Evolutionary conservation across 768 basidiomycete genomes (phyloP), one percentile per base, ranked within the genome.

Genomic region (Pulveroboletus sp.): DNA sequence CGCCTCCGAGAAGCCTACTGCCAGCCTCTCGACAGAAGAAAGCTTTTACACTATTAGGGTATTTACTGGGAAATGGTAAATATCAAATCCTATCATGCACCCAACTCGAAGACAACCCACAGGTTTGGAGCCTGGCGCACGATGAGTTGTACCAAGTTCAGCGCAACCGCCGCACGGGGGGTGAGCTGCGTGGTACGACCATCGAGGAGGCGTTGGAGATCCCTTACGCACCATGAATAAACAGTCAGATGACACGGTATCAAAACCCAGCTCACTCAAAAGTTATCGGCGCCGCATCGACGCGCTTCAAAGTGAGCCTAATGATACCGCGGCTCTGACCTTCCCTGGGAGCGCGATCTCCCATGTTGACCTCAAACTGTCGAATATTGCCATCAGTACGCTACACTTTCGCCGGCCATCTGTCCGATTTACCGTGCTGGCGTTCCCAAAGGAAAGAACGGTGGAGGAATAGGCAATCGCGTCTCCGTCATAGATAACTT

Each of bases 91-190:
- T 1, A 37, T 43, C 34, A 17, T 11, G 43, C 13, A 17, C 19
- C 27, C 8, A n/a, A 21, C 21, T 33, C 14, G n/a, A 37, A 38
- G 39, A 46, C 13, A 21, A 66, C 72, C 24, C 45, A 76, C 79
- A 72, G 52, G 31, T 80, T 79, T 0, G 73, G 68, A 0, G 63
- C 70, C 44, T 80, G 78, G 0, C 77, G 71, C 2, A 81, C 50
- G 11, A 81, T 68, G 2, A 81, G 60, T 38, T 81, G 78, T 0
- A 81, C 46, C 1, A 81, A 55, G 32, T 76, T 81, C 0, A 71
- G 68, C 0, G 78, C 77, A 3, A 68, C 66, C 2, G 62, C 33
- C 4, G 70, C 66, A 21, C 67, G 55, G 25, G 43, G 55, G 17
- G n/a, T 68, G 23, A 66, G 36, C 6, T 64, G 61, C 0, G n/a